Evolutionary conservation across 1,284 basidiomycete species (phyloP), one percentile per base, ranked within the genome.

Genomic region (Cystobasidiaceae sp.): DNA sequence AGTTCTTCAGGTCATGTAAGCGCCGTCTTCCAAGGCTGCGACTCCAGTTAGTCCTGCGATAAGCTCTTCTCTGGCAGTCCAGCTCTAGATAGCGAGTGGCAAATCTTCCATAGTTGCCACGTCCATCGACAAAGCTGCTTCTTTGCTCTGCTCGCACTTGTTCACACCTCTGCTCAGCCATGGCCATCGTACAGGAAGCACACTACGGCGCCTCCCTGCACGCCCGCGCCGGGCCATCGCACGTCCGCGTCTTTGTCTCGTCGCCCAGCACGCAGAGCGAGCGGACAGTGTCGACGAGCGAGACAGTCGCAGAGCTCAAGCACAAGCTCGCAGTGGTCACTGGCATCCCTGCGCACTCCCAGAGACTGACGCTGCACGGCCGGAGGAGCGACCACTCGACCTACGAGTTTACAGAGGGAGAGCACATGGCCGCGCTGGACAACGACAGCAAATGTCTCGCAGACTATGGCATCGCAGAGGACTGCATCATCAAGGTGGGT

Each of bases 261-360:
- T 64, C 61, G 27, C 61, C 51, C 11, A 54, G 49, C 25, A 64
- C 61, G 4, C 61, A 56, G 34, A 55, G 51, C 25, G 61, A 64
- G 33, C 60, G 60, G 25, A 39, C 60, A 7, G 51, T 62, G 21
- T 49, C 48, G 28, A 32, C 37, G 8, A 19, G 30, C 28, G 15
- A 27, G 13, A 44, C 33, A 2, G 45, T 62, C 21, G 60, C 33
- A 9, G n/a, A 30, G 19, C 17, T 62, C 7, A 62, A 62, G 60
- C 81, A 80, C 68, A 94, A 91, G 72, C 84, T 97, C 27, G 90
- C 93, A 74, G 82, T 86, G 52, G 85, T 97, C 73, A 96, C 93
- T n/a, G 93, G 93, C 17, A 88, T 97, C 60, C 85, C 89, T 1
- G 81, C 83, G 3, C 79, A 79, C 60, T 85, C n/a, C 69, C 71